Evolutionary conservation across 2,329 filamentous ascomycete genomes (phyloP), one percentile per base, ranked within the genome.

Genomic region (Colletotrichum orbiculare): DNA sequence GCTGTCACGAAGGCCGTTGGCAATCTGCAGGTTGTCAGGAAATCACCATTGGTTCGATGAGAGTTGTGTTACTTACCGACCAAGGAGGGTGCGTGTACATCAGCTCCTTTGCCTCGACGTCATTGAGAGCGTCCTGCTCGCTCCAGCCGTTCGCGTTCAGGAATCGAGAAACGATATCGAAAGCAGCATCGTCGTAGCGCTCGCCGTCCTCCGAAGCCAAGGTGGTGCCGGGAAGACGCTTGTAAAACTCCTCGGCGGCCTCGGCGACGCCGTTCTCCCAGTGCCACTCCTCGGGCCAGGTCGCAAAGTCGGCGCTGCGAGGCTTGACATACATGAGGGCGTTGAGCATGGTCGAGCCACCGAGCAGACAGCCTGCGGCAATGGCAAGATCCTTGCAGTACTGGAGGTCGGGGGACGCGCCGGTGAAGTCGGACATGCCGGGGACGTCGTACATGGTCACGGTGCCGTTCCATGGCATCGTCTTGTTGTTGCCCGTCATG

Each of bases 351-450:
- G 71, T 73, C 1, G 71, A 72, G 34, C 74, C 74, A 43, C 74
- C 74, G n/a, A 77, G 73, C 10, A 77, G 68, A 55, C 74, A 76
- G 8, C 72, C 73, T 8, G 73, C 73, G 7, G 66, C 64, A 11
- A 60, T 60, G n/a, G 71, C 68, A 8, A 70, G 69, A 60, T 76
- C 74, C 12, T 49, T 69, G 67, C 73, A 76, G 50, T 71, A 70
- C 33, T 56, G 66, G 17, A 58, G 54, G 10, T 67, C 43, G 2
- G 61, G 52, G 11, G 48, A 50, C 11, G 47, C 41, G 17, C 62
- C 50, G 11, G 68, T 54, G 57, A 54, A 59, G 41, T 67, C 47
- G 8, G 63, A 53, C 54, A 71, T 54, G 17, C 59, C 71, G 1
- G 71, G 71, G 10, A 72, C 61, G 48, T 72, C 70, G 60, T 67